phyloP scores from a whole-genome alignment of 1,284 basidiomycete genomes.

The Ustilago sp. region DNA sequence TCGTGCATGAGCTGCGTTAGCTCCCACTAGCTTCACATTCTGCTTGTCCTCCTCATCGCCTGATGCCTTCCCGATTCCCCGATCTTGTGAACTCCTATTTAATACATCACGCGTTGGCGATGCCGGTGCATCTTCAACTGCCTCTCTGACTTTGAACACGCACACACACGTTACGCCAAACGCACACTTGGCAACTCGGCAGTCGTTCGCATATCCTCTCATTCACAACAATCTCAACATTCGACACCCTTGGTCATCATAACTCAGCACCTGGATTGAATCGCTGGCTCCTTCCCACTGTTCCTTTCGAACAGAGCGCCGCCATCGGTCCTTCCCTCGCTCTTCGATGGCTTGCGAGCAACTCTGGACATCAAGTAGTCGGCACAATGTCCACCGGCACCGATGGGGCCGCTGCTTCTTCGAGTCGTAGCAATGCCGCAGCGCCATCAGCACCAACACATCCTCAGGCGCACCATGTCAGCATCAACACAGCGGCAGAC shows the following conservation, averaged over 20 bases:
- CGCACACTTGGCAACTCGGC: neutral
- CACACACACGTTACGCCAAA: neutral
- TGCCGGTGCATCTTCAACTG: too few relatives aligned
- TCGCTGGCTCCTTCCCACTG: too few relatives aligned
- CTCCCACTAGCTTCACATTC: too few relatives aligned
- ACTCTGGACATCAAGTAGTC: slow-evolving; percentile 6
- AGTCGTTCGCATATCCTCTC: neutral
- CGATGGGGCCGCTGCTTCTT: slow-evolving; percentile 18
- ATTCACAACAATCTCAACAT: neutral
- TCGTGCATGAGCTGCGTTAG: too few relatives aligned
- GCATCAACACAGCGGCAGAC: slow-evolving; percentile 2
- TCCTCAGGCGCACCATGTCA: slow-evolving; percentile 1
- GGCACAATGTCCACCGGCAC: slow-evolving; percentile 20
- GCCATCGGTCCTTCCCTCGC: neutral
- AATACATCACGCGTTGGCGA: too few relatives aligned
- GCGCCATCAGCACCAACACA: neutral
- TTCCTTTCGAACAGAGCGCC: neutral
- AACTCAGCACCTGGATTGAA: neutral
- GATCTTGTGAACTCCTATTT: too few relatives aligned
- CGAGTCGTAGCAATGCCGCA: slow-evolving; percentile 8
- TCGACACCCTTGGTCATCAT: neutral
- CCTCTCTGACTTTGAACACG: neutral
- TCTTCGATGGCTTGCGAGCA: slow-evolving; percentile 22
- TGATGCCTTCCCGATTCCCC: too few relatives aligned
- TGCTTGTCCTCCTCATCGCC: too few relatives aligned